Evolutionary conservation across 2,329 filamentous ascomycete species (phyloP).

Genomic region (Helotiales sp.): DNA sequence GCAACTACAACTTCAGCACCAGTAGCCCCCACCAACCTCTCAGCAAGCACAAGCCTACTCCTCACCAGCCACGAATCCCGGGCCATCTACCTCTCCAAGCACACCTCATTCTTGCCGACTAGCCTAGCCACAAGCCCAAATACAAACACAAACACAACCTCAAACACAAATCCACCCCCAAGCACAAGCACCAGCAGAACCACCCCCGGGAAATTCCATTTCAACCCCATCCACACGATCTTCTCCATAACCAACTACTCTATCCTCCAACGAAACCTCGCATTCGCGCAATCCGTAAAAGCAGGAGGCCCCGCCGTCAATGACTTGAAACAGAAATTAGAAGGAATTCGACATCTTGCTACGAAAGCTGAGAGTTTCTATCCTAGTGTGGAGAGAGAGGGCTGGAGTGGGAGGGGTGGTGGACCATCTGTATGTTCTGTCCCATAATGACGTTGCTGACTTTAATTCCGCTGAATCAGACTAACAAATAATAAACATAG

Average conservation of each 20-base stretch:
- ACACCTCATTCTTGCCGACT: background rate
- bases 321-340: background rate
- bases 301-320: background rate
- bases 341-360: background rate
- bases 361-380: background rate
- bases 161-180: background rate
- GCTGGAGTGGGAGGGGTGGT: background rate
- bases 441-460: too few relatives aligned
- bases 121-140: background rate
- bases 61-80: background rate
- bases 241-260: background rate
- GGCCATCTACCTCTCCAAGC: background rate
- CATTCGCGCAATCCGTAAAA: background rate
- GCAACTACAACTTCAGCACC: background rate
- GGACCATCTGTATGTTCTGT: background rate
- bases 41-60: background rate
- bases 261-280: background rate
- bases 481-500: background rate
- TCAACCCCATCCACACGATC: background rate
- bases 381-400: background rate
- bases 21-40: background rate
- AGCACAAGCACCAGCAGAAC: background rate
- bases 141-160: background rate
- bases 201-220: background rate
- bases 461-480: background rate